Conservation (phyloP, 331 rosid genomes). For the Acacia concinna region DNA sequence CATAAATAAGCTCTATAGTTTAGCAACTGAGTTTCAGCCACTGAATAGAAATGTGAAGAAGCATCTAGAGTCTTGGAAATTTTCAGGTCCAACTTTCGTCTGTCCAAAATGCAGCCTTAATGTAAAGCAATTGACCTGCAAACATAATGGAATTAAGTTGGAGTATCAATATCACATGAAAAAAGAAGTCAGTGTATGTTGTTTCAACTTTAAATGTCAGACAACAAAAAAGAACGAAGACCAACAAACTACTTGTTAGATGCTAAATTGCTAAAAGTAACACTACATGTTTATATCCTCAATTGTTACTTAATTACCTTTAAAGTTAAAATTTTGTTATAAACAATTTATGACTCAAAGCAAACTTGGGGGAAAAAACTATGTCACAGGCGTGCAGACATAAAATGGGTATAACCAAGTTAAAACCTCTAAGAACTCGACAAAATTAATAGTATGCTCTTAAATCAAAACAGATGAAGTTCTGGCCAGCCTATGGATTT, state of each 20-base stretch:
- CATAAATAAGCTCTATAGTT: neutral
- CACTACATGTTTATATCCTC: neutral
- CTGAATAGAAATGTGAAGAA: slow-evolving; percentile 23
- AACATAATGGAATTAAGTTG: slow-evolving; percentile 15
- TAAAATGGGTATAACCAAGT: slow-evolving; percentile 3
- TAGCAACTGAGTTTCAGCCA: slow-evolving; percentile 10
- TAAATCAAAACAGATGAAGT: neutral
- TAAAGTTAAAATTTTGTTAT: neutral
- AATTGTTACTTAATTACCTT: neutral
- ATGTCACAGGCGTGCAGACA: neutral
- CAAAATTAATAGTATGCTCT: neutral
- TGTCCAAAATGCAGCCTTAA: slow-evolving; percentile 10
- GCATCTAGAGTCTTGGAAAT: slow-evolving; percentile 18
- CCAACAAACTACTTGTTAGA: neutral
- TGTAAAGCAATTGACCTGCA: slow-evolving; percentile 25
- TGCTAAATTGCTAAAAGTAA: neutral
- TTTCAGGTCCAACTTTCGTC: neutral
- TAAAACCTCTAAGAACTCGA: neutral
- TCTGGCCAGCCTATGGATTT: neutral
- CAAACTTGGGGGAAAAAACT: neutral
- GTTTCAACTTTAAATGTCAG: neutral
- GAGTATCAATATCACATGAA: slow-evolving; percentile 1
- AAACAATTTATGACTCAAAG: neutral
- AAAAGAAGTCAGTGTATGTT: neutral
- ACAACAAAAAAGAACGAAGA: neutral